These are phyloP conservation scores for Fusarium siculi DNA, from an alignment of 2,329 filamentous ascomycete genomes.

Conservation along the genomic window DNA sequence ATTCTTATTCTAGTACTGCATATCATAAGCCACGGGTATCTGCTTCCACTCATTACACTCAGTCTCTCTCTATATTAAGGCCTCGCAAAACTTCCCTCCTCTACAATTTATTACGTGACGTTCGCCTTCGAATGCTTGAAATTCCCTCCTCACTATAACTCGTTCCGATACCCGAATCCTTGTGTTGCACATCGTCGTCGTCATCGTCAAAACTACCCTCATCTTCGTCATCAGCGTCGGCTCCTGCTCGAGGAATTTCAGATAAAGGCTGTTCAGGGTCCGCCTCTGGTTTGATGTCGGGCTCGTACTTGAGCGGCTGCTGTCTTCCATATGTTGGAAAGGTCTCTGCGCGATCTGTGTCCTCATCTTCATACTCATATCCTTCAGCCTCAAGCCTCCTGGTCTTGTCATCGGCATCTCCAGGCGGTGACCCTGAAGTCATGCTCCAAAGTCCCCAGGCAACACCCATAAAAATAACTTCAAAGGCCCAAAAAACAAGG, in stretches of 20 bases:
- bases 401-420: conserved; percentile 8
- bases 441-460: conserved; percentile 70
- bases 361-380: conserved; percentile 45
- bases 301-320: conserved; percentile 54
- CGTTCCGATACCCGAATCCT: conserved; percentile 65
- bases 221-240: conserved; percentile 60
- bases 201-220: conserved; percentile 51
- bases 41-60: conserved; percentile 2
- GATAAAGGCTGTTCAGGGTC: conserved; percentile 46
- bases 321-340: conserved; percentile 57
- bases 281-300: conserved; percentile 50
- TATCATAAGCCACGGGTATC: conserved; percentile 19
- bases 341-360: conserved; percentile 56
- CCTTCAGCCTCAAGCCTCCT: conserved; percentile 21
- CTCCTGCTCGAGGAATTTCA: conserved; percentile 49
- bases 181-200: conserved; percentile 43
- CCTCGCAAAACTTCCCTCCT: not conserved
- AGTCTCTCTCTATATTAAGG: not conserved
- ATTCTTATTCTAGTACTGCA: not conserved
- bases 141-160: conserved; percentile 58
- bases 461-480: conserved; percentile 72
- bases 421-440: conserved; percentile 42
- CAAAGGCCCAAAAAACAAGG: conserved; percentile 78
- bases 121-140: conserved; percentile 47
- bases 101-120: conserved; percentile 40